Conservation (phyloP, 2,329 filamentous ascomycete species). For the Microdochium nivale region DNA sequence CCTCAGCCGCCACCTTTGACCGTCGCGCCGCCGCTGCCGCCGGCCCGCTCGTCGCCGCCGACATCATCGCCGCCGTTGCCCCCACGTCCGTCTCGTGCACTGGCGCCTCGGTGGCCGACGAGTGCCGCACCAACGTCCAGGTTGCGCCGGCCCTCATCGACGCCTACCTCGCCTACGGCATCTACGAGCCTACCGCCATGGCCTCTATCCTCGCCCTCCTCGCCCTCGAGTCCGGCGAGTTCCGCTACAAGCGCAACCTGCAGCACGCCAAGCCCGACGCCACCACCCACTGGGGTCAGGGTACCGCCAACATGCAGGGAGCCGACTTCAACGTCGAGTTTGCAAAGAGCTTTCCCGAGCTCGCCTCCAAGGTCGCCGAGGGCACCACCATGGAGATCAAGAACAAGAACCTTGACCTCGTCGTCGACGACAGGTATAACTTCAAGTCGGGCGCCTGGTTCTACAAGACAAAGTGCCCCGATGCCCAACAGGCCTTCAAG, state of each 20-base stretch:
- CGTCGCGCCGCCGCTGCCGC: not conserved
- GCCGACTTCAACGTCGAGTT: not conserved
- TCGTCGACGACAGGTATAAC: not conserved
- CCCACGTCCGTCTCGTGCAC: not conserved
- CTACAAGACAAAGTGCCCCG: not conserved
- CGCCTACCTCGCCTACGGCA: not conserved
- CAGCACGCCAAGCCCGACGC: not conserved
- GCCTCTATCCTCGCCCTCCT: not conserved
- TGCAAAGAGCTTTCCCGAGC: not conserved
- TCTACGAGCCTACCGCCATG: not conserved
- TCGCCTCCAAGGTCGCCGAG: not conserved
- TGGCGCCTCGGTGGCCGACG: not conserved
- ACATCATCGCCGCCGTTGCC: not conserved
- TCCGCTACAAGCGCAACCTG: not conserved
- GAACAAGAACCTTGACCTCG: not conserved
- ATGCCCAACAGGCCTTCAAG: not conserved
- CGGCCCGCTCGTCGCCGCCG: not conserved
- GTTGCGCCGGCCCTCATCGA: not conserved
- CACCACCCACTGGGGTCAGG: not conserved
- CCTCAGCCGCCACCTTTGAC: not conserved
- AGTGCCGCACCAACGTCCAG: not conserved
- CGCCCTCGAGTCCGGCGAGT: not conserved
- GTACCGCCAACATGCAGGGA: not conserved
- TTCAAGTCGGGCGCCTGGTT: not conserved
- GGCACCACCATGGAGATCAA: not conserved